Base-by-base conservation (phyloP, 1,284 basidiomycete species). In the Ceratobasidium sp. region DNA sequence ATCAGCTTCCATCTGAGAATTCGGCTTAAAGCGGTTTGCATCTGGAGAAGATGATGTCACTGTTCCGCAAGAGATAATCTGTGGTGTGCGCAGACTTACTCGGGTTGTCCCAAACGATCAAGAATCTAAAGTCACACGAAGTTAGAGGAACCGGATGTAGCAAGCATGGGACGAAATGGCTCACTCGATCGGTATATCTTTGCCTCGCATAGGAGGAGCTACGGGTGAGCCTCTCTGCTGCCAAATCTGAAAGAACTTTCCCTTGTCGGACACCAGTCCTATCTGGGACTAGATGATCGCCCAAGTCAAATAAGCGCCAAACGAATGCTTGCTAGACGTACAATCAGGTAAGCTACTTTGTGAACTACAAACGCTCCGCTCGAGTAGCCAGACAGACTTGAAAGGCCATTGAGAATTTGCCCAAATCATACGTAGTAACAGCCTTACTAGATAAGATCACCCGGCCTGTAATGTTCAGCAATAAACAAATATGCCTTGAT, bases 301-400 rank as follows among this genome's bases (percentile, higher is more conserved):
- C 21, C 11, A 8, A 21, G 30, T 16, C 8, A n/a, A n/a, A 50
- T 52, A 13, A 26, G 47, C 5, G 7, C 6, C 28, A 18, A 14
- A n/a, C 3, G 11, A 9, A n/a, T n/a, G n/a, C n/a, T n/a, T 30
- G 26, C 9, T 13, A 5, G 1, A 49, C 28, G 3, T 52, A 74
- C 73, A 44, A 74, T 73, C 1, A 74, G 47, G 16, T 30, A 50
- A 1, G 73, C 73, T 1, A 74, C 73, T 38, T 73, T 74, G n/a
- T 72, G 70, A 13, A 38, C 73, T 1, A 63, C 73, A 57, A 74
- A 74, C 16, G 73, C 73, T 1, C 73, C 73, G 32, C 66, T 28
- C 13, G 66, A 69, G 18, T 69, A 69, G 1, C 66, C 66, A 18
- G 57, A 69, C 6, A 69, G 43, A 43, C 66, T 58, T 13, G 26